A percentile compares a stretch with the other conserved stretches of the same genome.
Conservation (phyloP, 2,329 filamentous ascomycete species). For the Aspergillus chevalieri region DNA sequence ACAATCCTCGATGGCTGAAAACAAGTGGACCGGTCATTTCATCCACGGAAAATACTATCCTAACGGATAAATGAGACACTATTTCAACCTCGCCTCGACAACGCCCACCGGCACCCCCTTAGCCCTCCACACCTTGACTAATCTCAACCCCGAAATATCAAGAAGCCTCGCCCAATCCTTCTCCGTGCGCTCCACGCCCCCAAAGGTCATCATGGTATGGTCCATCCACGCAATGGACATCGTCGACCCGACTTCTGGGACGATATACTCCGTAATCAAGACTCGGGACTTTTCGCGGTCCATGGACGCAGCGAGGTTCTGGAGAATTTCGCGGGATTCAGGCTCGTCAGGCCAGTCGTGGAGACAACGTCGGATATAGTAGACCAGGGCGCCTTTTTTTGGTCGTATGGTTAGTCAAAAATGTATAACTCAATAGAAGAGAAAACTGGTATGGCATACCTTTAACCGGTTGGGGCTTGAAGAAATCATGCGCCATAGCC, state of each 20-base stretch:
- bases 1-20: too few species aligned
- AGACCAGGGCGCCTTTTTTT: conserved; percentile 17
- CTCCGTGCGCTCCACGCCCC: conserved; percentile 20
- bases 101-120: conserved; percentile 12
- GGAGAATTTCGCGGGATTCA: conserved; percentile 13
- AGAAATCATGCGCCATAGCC: conserved; percentile 16
- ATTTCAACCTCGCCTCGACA: conserved; percentile 19
- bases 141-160: conserved; percentile 14
- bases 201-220: conserved; percentile 20
- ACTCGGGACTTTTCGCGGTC: conserved; percentile 11
- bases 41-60: too few species aligned
- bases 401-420: background rate
- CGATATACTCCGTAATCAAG: conserved; percentile 22
- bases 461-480: conserved; percentile 16
- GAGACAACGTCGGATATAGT: conserved; percentile 26
- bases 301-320: conserved; percentile 17
- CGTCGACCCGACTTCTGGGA: conserved; percentile 14
- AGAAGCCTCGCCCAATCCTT: conserved; percentile 18
- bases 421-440: background rate
- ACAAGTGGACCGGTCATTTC: too few species aligned
- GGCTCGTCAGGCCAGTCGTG: conserved; percentile 23
- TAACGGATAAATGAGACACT: too few species aligned
- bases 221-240: conserved; percentile 20
- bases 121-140: conserved; percentile 19
- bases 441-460: conserved; percentile 4